Percentiles rank a stretch among this genome's conserved stretches.
Conservation (phyloP, 805 yeast species). For the Wickerhamiella cacticola region DNA sequence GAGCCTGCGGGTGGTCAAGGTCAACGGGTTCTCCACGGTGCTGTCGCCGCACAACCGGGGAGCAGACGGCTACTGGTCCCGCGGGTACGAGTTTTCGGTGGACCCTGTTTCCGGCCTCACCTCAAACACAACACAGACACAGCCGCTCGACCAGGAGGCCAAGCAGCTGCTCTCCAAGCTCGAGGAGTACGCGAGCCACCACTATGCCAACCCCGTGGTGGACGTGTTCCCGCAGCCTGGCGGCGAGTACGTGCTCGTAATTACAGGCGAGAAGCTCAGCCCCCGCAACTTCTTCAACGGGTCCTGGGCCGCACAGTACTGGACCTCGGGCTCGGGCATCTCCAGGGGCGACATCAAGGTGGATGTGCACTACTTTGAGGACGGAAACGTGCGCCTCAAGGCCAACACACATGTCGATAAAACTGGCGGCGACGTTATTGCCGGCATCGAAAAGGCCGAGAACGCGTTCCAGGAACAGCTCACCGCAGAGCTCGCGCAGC, state of each 20-base stretch:
- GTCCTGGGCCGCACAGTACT: conserved; percentile 64
- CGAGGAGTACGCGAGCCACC: conserved; percentile 45
- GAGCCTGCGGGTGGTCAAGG: conserved; percentile 20
- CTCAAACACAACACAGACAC: conserved; percentile 14
- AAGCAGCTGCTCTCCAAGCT: conserved; percentile 26
- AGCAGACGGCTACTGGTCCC: conserved; percentile 23
- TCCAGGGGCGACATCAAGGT: conserved; percentile 46
- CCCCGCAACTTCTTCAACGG: conserved; percentile 81
- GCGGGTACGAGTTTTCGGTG: conserved; percentile 23
- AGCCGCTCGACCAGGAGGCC: conserved; percentile 9
- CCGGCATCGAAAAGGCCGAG: conserved; percentile 41
- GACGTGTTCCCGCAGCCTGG: conserved; percentile 32
- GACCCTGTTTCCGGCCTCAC: conserved; percentile 22
- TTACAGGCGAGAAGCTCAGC: conserved; percentile 61
- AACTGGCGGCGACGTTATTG: conserved; percentile 22
- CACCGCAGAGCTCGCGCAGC: conserved; percentile 48
- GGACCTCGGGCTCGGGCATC: conserved; percentile 31
- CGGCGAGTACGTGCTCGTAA: conserved; percentile 35
- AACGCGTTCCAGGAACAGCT: conserved; percentile 46
- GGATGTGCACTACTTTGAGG: conserved; percentile 88
- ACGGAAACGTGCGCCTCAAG: conserved; percentile 80
- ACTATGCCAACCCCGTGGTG: conserved; percentile 46
- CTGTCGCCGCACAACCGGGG: conserved; percentile 19
- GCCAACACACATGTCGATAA: conserved; percentile 29
- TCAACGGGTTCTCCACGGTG: conserved; percentile 17